These are phyloP conservation scores for Taphrina confusa DNA, from an alignment of 1,139 yeast species.

Conservation along the genomic window DNA sequence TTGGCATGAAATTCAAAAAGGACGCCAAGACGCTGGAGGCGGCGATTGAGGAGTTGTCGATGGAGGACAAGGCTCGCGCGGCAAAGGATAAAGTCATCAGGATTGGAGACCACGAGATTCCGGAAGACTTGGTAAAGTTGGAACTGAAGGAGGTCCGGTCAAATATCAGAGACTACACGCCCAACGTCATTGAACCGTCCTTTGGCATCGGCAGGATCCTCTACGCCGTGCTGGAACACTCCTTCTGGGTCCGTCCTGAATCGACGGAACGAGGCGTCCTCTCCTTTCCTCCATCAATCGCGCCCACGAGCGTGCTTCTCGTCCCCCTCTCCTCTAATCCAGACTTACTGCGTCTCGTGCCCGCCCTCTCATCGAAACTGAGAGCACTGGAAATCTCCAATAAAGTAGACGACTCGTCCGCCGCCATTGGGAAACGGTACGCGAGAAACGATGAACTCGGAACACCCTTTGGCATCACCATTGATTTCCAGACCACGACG, in stretches of 20 bases:
- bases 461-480: constrained; percentile 97
- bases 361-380: constrained; percentile 58
- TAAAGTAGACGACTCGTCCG: constrained; percentile 96
- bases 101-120: constrained; percentile 62
- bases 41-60: constrained; percentile 73
- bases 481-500: constrained; percentile 90
- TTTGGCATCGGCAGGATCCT: constrained; percentile 98
- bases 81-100: constrained; percentile 66
- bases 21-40: constrained; percentile 91
- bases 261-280: constrained; percentile 87
- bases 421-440: constrained; percentile 97
- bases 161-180: constrained; percentile 80
- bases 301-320: constrained; percentile 94
- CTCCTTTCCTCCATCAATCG: constrained; percentile 92
- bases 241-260: constrained; percentile 92
- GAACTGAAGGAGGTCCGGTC: constrained; percentile 62
- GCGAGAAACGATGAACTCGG: constrained; percentile 99
- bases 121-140: constrained; percentile 54
- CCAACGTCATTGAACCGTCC: constrained; percentile 98
- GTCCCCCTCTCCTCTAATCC: constrained; percentile 90
- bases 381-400: constrained; percentile 85
- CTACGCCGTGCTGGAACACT: constrained; percentile 90
- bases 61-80: constrained; percentile 74
- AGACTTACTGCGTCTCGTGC: constrained; percentile 74
- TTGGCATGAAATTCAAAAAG: constrained; percentile 96